A percentile compares a stretch with the other conserved stretches of the same genome.
These are phyloP conservation scores for Salix viminalis DNA, from an alignment of 345 rosid species.

Conservation along the genomic window DNA sequence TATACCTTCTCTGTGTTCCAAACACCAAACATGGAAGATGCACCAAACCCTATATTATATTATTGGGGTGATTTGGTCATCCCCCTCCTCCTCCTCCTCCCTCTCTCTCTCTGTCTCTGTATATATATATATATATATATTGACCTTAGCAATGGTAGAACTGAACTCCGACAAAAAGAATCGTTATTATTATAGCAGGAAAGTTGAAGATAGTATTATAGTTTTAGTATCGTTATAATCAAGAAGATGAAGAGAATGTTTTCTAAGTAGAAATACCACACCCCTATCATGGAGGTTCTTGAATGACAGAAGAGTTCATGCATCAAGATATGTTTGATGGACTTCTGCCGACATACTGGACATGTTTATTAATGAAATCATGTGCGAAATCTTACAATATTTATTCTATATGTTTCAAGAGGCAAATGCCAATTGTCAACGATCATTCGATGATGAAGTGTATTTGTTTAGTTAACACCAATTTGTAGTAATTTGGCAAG, in stretches of 20 bases:
- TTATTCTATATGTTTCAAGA: neutral
- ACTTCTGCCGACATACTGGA: constrained; percentile 33
- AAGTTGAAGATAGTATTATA: neutral
- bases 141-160: constrained; percentile 18
- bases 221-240: neutral
- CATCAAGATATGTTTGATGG: constrained; percentile 28
- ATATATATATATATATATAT: neutral
- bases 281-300: constrained; percentile 4
- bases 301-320: constrained; percentile 18
- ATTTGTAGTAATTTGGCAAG: neutral
- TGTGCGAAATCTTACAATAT: neutral
- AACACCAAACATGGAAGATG: constrained; percentile 2
- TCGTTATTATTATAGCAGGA: constrained; percentile 15
- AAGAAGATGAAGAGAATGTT: constrained; percentile 22
- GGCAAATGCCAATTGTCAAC: neutral
- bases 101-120: too few species aligned
- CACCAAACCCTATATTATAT: neutral
- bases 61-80: neutral
- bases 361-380: constrained; percentile 13
- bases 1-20: constrained; percentile 7
- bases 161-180: constrained; percentile 41
- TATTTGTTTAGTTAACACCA: neutral
- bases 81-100: neutral
- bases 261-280: neutral
- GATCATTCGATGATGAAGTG: neutral